These are phyloP conservation scores for Juglanconis oblonga DNA, from an alignment of 2,329 filamentous ascomycete genomes.

Conservation along the genomic window DNA sequence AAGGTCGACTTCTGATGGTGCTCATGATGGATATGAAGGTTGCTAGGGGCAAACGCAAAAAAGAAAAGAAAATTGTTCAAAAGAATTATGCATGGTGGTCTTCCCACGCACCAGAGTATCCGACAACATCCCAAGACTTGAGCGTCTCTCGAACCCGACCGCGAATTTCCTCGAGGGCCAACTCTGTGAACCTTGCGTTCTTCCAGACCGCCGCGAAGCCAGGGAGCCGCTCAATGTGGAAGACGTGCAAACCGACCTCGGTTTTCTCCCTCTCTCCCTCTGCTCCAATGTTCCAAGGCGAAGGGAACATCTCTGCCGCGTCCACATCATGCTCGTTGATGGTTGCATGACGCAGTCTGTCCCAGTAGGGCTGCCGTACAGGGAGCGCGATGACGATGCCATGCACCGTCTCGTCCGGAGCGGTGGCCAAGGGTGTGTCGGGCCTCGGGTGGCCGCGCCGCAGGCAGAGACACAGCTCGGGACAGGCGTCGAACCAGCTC, in stretches of 20 bases:
- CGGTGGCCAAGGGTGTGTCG: background rate
- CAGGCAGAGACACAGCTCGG: slow-evolving; percentile 6
- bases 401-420: background rate
- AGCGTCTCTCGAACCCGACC: background rate
- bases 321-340: slow-evolving; percentile 13
- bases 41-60: background rate
- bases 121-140: background rate
- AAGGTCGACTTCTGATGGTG: background rate
- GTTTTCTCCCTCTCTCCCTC: background rate
- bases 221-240: slow-evolving; percentile 10
- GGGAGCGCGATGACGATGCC: slow-evolving; percentile 13
- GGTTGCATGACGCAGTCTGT: background rate
- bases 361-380: slow-evolving; percentile 4
- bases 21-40: too few relatives aligned
- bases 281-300: background rate
- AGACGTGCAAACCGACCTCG: slow-evolving; percentile 13
- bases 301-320: slow-evolving; percentile 6
- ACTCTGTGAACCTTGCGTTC: background rate
- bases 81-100: background rate
- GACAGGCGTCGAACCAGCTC: slow-evolving; percentile 9
- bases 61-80: background rate
- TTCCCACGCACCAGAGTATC: slow-evolving; percentile 13
- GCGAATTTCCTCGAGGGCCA: slow-evolving; percentile 9
- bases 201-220: background rate
- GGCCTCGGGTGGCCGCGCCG: background rate